Conservation (phyloP, 2,329 filamentous ascomycete species). For the Aspergillus flavus region DNA sequence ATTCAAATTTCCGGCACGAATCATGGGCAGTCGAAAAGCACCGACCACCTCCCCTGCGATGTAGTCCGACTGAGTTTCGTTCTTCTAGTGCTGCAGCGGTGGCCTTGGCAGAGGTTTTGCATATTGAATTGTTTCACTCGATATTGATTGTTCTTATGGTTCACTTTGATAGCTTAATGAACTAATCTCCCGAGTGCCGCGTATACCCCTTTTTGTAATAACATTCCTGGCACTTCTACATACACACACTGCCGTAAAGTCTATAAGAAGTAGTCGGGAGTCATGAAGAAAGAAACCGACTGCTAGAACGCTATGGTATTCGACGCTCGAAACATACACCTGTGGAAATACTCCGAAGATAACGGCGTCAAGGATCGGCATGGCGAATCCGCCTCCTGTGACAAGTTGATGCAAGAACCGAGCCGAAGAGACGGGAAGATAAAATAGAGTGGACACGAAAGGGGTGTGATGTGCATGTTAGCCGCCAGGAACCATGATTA, state of each 20-base stretch:
- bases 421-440: not conserved
- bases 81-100: not conserved
- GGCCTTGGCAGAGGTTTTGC: not conserved
- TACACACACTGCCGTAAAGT: no score
- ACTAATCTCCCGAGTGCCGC: not conserved
- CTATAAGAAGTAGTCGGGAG: not conserved
- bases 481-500: not conserved
- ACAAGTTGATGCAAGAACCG: not conserved
- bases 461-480: not conserved
- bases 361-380: not conserved
- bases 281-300: not conserved
- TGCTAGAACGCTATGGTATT: not conserved
- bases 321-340: not conserved
- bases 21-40: not conserved
- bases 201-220: not conserved
- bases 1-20: not conserved
- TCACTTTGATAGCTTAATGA: not conserved
- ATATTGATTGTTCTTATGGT: not conserved
- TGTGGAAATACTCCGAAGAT: no score
- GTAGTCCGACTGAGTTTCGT: not conserved
- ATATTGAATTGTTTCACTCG: conserved; percentile 1
- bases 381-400: not conserved
- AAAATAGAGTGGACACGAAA: not conserved
- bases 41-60: not conserved
- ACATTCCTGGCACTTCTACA: not conserved